Conservation (phyloP, 2,329 filamentous ascomycete genomes). For the Aspergillus phoenicis region DNA sequence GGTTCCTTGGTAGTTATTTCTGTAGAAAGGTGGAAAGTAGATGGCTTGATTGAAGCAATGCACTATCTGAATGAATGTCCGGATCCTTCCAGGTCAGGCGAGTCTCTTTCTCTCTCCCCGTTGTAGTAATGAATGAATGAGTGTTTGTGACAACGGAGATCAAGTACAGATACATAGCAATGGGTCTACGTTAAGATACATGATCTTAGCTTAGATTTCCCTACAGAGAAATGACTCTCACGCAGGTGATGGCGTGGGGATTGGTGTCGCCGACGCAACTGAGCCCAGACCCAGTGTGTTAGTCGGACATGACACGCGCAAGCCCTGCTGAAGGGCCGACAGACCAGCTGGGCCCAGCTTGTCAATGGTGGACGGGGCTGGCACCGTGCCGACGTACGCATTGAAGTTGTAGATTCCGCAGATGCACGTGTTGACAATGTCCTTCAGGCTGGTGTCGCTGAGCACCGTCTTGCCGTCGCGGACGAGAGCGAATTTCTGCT, state of each 20-base stretch:
- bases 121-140: too few species aligned
- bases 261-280: not conserved
- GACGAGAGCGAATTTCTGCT: slow-evolving; percentile 51
- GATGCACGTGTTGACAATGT: slow-evolving; percentile 53
- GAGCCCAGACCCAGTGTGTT: slow-evolving; percentile 27
- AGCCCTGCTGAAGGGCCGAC: slow-evolving; percentile 30
- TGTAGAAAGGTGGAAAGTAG: too few species aligned
- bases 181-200: too few species aligned
- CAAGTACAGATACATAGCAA: too few species aligned
- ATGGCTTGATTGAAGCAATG: too few species aligned
- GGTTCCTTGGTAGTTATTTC: too few species aligned
- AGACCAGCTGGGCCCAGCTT: slow-evolving; percentile 40
- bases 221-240: not conserved
- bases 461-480: slow-evolving; percentile 48
- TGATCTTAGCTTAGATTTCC: not conserved
- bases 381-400: slow-evolving; percentile 56
- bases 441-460: slow-evolving; percentile 52
- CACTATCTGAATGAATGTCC: too few species aligned
- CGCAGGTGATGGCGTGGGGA: not conserved
- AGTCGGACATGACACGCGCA: slow-evolving; percentile 33
- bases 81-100: too few species aligned
- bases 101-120: too few species aligned
- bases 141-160: too few species aligned
- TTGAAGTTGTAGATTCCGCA: slow-evolving; percentile 61
- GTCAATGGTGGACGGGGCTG: slow-evolving; percentile 38